phyloP scores from a whole-genome alignment of 805 yeast species.

The Candida takata region DNA sequence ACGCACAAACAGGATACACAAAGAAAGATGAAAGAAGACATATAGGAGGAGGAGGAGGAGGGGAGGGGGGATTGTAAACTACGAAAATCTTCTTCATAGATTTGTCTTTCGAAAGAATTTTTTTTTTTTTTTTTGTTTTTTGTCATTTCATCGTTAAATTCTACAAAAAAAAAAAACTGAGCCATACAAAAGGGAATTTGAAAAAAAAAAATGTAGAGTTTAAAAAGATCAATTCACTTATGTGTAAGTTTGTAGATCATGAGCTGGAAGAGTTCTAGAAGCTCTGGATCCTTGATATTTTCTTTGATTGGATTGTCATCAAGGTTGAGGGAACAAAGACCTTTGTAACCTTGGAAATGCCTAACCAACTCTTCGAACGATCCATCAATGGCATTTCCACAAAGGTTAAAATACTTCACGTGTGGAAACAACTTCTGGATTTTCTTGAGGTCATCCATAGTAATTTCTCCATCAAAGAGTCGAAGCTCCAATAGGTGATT shows the following conservation, averaged over 20 bases:
- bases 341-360: conserved; percentile 6
- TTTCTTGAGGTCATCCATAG: not conserved
- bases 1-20: too few species aligned
- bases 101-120: too few species aligned
- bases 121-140: too few species aligned
- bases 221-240: too few species aligned
- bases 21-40: too few species aligned
- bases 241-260: conserved; percentile 11
- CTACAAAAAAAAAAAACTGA: too few species aligned
- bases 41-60: too few species aligned
- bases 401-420: conserved; percentile 5
- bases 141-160: too few species aligned
- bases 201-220: too few species aligned
- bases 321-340: conserved; percentile 4
- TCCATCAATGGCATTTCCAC: conserved; percentile 10
- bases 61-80: too few species aligned
- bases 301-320: conserved; percentile 12
- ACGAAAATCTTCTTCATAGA: too few species aligned
- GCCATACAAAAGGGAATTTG: too few species aligned
- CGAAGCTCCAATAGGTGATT: conserved; percentile 1
- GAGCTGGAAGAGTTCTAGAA: conserved; percentile 6
- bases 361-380: conserved; percentile 6
- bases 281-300: conserved; percentile 5
- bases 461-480: not conserved
- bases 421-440: conserved; percentile 3